phyloP scores from a whole-genome alignment of 371 early-diverging fungal genomes.

The Paramicrosporidium saccamoebae region DNA sequence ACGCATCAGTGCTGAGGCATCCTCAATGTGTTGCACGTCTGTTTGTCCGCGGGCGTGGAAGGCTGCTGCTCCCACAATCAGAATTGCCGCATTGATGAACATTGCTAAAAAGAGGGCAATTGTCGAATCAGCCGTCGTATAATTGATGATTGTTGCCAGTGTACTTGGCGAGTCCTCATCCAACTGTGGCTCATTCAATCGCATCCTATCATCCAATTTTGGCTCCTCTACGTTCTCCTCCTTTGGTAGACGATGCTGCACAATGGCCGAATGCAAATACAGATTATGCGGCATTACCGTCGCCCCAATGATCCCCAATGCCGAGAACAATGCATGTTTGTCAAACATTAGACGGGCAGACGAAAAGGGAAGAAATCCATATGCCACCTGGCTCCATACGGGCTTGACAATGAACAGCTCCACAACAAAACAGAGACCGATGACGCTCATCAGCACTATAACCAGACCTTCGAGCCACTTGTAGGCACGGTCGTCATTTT shows the following conservation, averaged over 20 bases:
- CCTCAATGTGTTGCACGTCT: slow-evolving; percentile 6
- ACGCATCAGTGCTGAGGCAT: slow-evolving; percentile 12
- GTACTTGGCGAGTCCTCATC: too few relatives aligned
- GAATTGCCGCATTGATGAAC: slow-evolving; percentile 27
- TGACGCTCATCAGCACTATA: slow-evolving; percentile 15
- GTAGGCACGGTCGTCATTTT: too few relatives aligned
- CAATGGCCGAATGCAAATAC: slow-evolving; percentile 26
- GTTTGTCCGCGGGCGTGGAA: slow-evolving; percentile 7
- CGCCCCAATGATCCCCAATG: slow-evolving; percentile 26
- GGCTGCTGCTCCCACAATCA: slow-evolving; percentile 24
- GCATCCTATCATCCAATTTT: too few relatives aligned
- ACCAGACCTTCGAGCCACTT: slow-evolving; percentile 23
- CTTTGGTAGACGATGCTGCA: too few relatives aligned
- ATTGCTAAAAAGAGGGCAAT: slow-evolving; percentile 20
- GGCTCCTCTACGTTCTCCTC: too few relatives aligned
- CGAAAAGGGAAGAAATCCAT: too few relatives aligned
- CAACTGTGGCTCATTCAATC: too few relatives aligned
- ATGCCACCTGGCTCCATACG: slow-evolving; percentile 10
- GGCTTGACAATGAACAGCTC: slow-evolving; percentile 22
- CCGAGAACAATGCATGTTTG: slow-evolving; percentile 14
- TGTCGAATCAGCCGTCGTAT: too few relatives aligned
- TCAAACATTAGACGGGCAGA: slow-evolving; percentile 17
- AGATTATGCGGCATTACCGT: slow-evolving; percentile 43
- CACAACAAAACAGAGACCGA: slow-evolving; percentile 25
- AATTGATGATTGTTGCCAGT: too few relatives aligned